A percentile compares a stretch with the other conserved stretches of the same genome.
These are phyloP conservation scores for Candida qinlingensis DNA, from an alignment of 805 yeast species.

Conservation along the genomic window DNA sequence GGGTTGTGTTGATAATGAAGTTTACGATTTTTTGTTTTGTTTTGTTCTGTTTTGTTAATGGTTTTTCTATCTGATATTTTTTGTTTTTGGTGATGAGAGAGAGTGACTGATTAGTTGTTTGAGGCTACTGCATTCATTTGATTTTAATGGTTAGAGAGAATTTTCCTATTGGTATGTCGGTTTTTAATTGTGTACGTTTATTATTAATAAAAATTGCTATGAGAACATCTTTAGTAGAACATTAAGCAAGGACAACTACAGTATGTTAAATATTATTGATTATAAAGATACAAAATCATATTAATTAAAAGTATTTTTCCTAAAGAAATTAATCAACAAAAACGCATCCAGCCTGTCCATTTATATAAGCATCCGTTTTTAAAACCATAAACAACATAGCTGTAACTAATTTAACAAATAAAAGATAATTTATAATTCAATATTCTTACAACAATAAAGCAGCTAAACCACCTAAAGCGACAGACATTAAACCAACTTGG, in stretches of 20 bases:
- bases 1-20: not conserved
- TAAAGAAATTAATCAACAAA: too few relatives aligned
- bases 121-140: too few relatives aligned
- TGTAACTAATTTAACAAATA: constrained; percentile 9
- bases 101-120: too few relatives aligned
- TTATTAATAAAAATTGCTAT: not conserved
- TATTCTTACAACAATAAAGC: constrained; percentile 16
- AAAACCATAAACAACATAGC: too few relatives aligned
- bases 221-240: not conserved
- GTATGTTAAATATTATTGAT: too few relatives aligned
- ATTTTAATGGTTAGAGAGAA: too few relatives aligned
- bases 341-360: too few relatives aligned
- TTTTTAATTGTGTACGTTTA: not conserved
- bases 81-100: too few relatives aligned
- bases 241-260: not conserved
- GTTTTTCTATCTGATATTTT: not conserved
- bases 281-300: too few relatives aligned
- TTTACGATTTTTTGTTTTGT: not conserved
- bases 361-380: too few relatives aligned
- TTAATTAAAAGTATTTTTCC: too few relatives aligned
- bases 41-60: not conserved
- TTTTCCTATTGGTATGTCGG: too few relatives aligned
- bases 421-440: not conserved
- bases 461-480: constrained; percentile 19
- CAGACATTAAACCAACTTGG: constrained; percentile 15